Base-by-base conservation (phyloP, 345 rosid species). In the Hibiscus tridactylites region DNA sequence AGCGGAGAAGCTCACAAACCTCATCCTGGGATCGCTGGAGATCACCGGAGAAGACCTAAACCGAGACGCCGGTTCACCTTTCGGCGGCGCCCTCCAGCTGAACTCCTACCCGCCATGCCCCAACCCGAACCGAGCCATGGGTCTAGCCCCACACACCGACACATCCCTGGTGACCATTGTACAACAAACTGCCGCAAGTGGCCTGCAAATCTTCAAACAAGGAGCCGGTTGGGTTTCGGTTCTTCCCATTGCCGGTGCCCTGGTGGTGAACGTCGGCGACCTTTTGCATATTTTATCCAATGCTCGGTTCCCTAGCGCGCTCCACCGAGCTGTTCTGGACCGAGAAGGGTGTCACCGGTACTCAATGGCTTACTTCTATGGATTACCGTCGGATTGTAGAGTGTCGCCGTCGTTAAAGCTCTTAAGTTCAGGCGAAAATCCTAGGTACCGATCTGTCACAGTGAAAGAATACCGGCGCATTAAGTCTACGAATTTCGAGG, bases 71-170 rank as follows among this genome's bases (percentile, higher is more conserved):
- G 63, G 81, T 64, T 53, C 33, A 70, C 19, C 75, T 4, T 15
- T 15, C n/a, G 50, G 28, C 76, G 37, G 81, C 0, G 84, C 88
- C 9, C 73, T 90, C 19, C 98, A 93, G 74, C 88, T 93, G 35
- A 93, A 93, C 81, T 88, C 88, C 6, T 93, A 91, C 76, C 98
- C 98, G 12, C 70, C 76, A 13, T 93, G 97, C 74, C 98, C 96
- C 1, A 78, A 91, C 37, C 98, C 97, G 0, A 74, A 77, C 56
- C 78, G 76, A 42, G 91, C 87, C 49, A 80, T 89, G 92, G 98
- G 98, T 54, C 79, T 93, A 71, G 96, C 96, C 16, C 87, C 97
- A 0, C 98, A 93, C 79, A 93, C 93, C 5, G 98, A 93, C 81
- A 83, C 96, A 2, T 86, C 88, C 4, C 79, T 91, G 42, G 5